Evolutionary conservation across 2,329 filamentous ascomycete species (phyloP).

Genomic region (Eurotiales sp.): DNA sequence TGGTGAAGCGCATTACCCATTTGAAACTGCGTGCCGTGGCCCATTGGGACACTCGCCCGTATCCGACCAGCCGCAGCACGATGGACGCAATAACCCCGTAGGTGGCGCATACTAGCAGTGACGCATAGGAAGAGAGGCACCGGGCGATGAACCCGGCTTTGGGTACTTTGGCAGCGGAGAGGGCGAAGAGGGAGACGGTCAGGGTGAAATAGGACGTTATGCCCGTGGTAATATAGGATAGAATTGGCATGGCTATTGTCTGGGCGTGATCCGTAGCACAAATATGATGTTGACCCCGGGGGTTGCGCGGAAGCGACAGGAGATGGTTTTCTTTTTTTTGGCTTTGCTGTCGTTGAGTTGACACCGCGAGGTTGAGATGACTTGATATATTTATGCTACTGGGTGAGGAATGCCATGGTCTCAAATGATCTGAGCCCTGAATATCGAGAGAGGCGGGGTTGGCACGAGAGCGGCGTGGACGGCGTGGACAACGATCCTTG

Average conservation of each 20-base stretch:
- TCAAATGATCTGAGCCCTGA: too few species aligned
- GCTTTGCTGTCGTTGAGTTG: too few species aligned
- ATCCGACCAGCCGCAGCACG: slow-evolving; percentile 65
- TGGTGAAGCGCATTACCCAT: slow-evolving; percentile 68
- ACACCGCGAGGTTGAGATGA: too few species aligned
- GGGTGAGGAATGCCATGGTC: too few species aligned
- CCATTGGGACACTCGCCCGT: slow-evolving; percentile 80
- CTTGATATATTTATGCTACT: too few species aligned
- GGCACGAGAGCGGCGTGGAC: too few species aligned
- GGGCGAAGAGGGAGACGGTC: slow-evolving; percentile 46
- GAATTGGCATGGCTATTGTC: slow-evolving; percentile 53
- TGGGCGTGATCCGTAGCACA: too few species aligned
- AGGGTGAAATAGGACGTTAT: slow-evolving; percentile 64
- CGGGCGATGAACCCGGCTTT: slow-evolving; percentile 45
- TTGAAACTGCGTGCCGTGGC: slow-evolving; percentile 75
- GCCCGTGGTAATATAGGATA: slow-evolving; percentile 56
- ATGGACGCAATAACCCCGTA: slow-evolving; percentile 76
- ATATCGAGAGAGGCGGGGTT: too few species aligned
- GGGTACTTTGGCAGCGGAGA: slow-evolving; percentile 39
- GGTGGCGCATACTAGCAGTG: slow-evolving; percentile 49
- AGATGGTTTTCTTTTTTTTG: too few species aligned
- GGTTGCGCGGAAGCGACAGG: too few species aligned
- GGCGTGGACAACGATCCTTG: too few species aligned
- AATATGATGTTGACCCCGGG: too few species aligned
- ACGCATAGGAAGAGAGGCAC: slow-evolving; percentile 45